Base-by-base conservation (phyloP, 768 basidiomycete genomes). In the Austroboletus festivus region DNA sequence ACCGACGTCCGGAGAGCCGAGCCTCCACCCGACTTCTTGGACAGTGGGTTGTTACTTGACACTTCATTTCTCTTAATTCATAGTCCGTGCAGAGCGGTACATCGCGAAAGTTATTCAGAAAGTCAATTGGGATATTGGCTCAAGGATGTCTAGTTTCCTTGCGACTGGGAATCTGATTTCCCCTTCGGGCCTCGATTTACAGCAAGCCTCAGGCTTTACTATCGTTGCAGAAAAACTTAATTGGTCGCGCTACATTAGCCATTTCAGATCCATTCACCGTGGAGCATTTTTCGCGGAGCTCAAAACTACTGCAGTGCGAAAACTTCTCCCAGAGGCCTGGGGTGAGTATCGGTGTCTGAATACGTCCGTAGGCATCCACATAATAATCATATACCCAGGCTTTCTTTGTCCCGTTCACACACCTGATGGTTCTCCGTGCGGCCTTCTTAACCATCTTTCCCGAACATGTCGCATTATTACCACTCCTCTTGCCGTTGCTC, bases 321-420 rank as follows among this genome's bases (percentile, higher is more conserved):
- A 98, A 68, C 73, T 99, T 43, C 73, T 97, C 16, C 96, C 96
- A 20, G 96, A 99, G 70, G 89, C 95, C 28, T 99, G 96, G 96
- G 96, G 93, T 92, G 63, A 55, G 75, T 63, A 15, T 4, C 5
- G 5, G 38, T 47, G 26, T 23, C 23, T 19, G 39, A 44, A 26
- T 19, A 24, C 4, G 5, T 18, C 4, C 28, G 37, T 33, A 19
- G 18, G 51, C 42, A 31, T 38, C 47, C 54, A 56, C 19, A 59
- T 22, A 40, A 46, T 48, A 20, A 34, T 28, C 31, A 19, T 39
- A 4, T 12, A 28, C 37, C 22, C 48, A 93, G 92, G 94, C 42
- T 99, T 99, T 74, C 71, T 99, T 9, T 99, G 96, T 62, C 96
- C 96, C 19, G 96, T 99, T 16, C 96, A 99, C 64, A 99, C 96